Percentiles rank a stretch among this genome's conserved stretches.
Conservation (phyloP, 208 protist genomes). For the Trypanosoma theileri region DNA sequence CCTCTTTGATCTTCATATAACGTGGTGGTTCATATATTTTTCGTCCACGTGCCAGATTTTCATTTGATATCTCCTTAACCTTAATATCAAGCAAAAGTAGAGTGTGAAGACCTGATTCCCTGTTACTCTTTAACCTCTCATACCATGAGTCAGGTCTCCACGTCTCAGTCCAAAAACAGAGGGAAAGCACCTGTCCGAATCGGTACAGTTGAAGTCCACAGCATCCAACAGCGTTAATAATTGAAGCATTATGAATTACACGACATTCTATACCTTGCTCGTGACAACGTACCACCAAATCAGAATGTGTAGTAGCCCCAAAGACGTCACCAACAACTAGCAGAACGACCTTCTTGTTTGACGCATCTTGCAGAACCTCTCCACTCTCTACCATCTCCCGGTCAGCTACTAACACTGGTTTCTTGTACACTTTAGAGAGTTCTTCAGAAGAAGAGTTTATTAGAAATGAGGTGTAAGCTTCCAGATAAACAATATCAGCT, state of each 20-base stretch:
- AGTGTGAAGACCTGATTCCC: constrained; percentile 94
- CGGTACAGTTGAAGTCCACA: constrained; percentile 99
- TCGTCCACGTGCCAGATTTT: constrained; percentile 94
- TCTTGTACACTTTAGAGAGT: constrained; percentile 90
- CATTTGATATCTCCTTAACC: constrained; percentile 97
- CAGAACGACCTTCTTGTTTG: constrained; percentile 92
- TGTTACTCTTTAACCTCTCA: constrained; percentile 94
- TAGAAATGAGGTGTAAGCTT: constrained; percentile 99
- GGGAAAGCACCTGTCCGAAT: constrained; percentile 97
- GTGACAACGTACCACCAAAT: constrained; percentile 96
- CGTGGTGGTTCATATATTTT: constrained; percentile 97
- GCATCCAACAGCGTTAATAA: constrained; percentile 98
- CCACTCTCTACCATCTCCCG: constrained; percentile 95
- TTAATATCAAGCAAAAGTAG: constrained; percentile 99
- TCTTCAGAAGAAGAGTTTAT: constrained; percentile 72
- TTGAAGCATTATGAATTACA: constrained; percentile 99
- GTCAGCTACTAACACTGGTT: constrained; percentile 93
- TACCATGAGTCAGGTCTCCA: constrained; percentile 98
- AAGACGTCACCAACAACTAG: constrained; percentile 99
- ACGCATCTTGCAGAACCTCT: constrained; percentile 87
- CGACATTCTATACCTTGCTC: constrained; percentile 78
- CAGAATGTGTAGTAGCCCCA: constrained; percentile 99
- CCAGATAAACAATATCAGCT: constrained; percentile 96
- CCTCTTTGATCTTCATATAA: constrained; percentile 98
- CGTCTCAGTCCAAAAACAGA: constrained; percentile 97